A percentile compares a stretch with the other conserved stretches of the same genome.
Evolutionary conservation across 1,139 yeast species (phyloP).

Genomic region (Saccharomycopsis phalli): DNA sequence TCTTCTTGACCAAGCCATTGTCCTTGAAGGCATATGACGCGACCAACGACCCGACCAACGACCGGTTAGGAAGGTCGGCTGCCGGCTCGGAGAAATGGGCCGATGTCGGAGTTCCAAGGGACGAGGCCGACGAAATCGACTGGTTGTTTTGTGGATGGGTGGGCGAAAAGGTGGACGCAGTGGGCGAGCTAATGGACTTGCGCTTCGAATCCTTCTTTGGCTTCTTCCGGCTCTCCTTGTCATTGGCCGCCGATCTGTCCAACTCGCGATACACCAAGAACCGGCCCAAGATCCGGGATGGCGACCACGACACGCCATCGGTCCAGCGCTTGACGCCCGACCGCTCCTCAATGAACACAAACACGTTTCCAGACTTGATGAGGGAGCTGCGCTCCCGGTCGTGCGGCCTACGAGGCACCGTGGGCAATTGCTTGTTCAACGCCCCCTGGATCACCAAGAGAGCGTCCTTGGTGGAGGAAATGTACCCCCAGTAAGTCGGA

Average conservation of each 20-base stretch:
- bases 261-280: constrained; percentile 76
- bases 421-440: constrained; percentile 47
- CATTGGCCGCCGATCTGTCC: constrained; percentile 40
- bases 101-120: constrained; percentile 2
- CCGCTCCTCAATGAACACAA: constrained; percentile 74
- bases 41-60: constrained; percentile 46
- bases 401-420: constrained; percentile 75
- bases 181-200: constrained; percentile 19
- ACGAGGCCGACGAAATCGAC: constrained; percentile 6
- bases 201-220: constrained; percentile 27
- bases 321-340: constrained; percentile 92
- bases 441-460: constrained; percentile 73
- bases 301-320: constrained; percentile 89
- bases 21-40: constrained; percentile 62
- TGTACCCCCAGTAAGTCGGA: constrained; percentile 74
- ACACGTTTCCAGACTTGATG: constrained; percentile 71
- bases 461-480: constrained; percentile 79
- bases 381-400: constrained; percentile 63
- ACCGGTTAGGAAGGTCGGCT: constrained; percentile 25
- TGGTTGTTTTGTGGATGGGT: constrained; percentile 7
- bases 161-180: constrained; percentile 7
- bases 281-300: constrained; percentile 76
- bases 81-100: neutral
- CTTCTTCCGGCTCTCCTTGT: constrained; percentile 27
- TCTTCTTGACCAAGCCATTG: constrained; percentile 74